Percentiles rank a stretch among this genome's conserved stretches.
Evolutionary conservation across 805 yeast species (phyloP).

Genomic region (Hyphopichia homilentoma): DNA sequence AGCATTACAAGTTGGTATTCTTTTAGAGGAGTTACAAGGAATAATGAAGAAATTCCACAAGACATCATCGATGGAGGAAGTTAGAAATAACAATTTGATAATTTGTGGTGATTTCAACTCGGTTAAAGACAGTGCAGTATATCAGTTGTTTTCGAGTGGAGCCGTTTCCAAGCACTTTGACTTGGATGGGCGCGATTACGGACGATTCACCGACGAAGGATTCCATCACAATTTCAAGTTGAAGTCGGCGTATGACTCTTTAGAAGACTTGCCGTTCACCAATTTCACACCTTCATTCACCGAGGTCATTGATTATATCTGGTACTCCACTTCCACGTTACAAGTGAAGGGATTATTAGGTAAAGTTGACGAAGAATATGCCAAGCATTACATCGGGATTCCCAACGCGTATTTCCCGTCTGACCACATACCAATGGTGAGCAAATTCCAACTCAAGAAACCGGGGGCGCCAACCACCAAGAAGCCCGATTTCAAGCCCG

Average conservation of each 20-base stretch:
- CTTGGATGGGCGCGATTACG: constrained; percentile 83
- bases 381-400: constrained; percentile 76
- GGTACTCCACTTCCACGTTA: constrained; percentile 84
- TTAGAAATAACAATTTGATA: constrained; percentile 66
- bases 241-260: constrained; percentile 77
- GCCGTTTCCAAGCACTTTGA: constrained; percentile 75
- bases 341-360: constrained; percentile 86
- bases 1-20: constrained; percentile 89
- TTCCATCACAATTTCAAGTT: constrained; percentile 77
- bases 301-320: constrained; percentile 89
- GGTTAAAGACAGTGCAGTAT: constrained; percentile 82
- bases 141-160: constrained; percentile 82
- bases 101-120: constrained; percentile 98
- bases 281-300: constrained; percentile 92
- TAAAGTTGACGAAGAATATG: constrained; percentile 74
- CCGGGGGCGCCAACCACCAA: constrained; percentile 19
- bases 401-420: constrained; percentile 94
- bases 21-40: constrained; percentile 80
- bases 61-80: constrained; percentile 43
- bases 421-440: constrained; percentile 86
- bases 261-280: constrained; percentile 92
- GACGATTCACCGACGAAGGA: constrained; percentile 85
- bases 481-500: constrained; percentile 44
- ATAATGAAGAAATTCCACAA: constrained; percentile 51
- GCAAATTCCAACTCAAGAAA: constrained; percentile 71